These are phyloP conservation scores for Exophiala lecanii-corni DNA, from an alignment of 2,329 filamentous ascomycete genomes.

Conservation along the genomic window DNA sequence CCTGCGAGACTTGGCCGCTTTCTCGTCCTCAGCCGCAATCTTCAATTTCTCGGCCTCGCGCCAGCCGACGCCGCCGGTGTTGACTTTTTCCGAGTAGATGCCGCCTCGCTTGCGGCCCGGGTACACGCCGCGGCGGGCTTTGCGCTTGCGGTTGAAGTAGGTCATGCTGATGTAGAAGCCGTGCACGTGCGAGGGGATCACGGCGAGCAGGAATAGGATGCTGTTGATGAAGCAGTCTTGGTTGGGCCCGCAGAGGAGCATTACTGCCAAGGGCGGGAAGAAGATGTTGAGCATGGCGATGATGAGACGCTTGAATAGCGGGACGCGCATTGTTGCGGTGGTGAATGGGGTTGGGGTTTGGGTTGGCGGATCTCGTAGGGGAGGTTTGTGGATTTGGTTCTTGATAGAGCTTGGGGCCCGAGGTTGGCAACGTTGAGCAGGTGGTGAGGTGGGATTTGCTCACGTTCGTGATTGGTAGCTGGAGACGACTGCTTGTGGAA, in stretches of 20 bases:
- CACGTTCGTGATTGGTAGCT: no score
- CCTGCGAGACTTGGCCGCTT: neutral
- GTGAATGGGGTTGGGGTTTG: no score
- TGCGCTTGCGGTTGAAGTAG: constrained; percentile 37
- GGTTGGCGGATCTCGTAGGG: neutral
- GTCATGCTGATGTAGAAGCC: constrained; percentile 39
- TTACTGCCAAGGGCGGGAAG: constrained; percentile 37
- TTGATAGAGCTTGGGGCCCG: no score
- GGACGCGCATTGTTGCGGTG: constrained; percentile 17
- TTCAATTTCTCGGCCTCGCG: constrained; percentile 31
- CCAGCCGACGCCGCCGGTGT: constrained; percentile 35
- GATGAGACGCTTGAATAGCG: constrained; percentile 32
- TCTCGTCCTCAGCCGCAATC: constrained; percentile 16
- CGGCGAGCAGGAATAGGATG: constrained; percentile 37
- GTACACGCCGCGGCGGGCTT: constrained; percentile 35
- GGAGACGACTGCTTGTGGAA: no score
- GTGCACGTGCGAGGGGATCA: constrained; percentile 39
- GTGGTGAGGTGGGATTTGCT: no score
- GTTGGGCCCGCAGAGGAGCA: constrained; percentile 34
- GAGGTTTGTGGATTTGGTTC: no score
- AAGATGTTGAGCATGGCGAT: constrained; percentile 37
- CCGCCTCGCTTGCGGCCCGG: constrained; percentile 34
- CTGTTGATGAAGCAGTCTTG: constrained; percentile 36
- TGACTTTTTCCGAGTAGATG: constrained; percentile 34
- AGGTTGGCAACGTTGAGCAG: no score